Percentiles rank a stretch among this genome's conserved stretches.
These are phyloP conservation scores for Petunia axillaris DNA, from an alignment of 257 asterid genomes.

Conservation along the genomic window DNA sequence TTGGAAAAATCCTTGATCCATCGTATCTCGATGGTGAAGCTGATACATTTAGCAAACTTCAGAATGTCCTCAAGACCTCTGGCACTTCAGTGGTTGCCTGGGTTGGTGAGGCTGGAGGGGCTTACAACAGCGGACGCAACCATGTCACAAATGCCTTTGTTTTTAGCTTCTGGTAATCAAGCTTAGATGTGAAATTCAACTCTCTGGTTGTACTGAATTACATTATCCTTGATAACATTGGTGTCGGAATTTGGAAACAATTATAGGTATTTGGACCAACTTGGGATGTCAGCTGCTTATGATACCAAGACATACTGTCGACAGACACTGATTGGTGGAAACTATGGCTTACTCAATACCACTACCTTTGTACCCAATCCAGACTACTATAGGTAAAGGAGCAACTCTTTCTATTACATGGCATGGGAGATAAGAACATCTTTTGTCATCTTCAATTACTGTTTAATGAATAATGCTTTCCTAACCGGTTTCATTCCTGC, in stretches of 20 bases:
- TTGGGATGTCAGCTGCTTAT: constrained; percentile 64
- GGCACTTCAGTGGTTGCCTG: constrained; percentile 55
- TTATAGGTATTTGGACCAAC: constrained; percentile 82
- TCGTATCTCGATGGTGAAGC: constrained; percentile 61
- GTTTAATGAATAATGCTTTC: not conserved
- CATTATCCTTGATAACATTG: not conserved
- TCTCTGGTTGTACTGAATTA: constrained; percentile 3
- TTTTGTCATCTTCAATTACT: not conserved
- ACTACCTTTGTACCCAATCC: constrained; percentile 79
- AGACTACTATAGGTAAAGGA: constrained; percentile 79
- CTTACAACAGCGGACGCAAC: constrained; percentile 73
- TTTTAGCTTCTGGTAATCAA: constrained; percentile 71
- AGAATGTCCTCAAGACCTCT: constrained; percentile 43
- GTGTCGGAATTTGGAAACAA: constrained; percentile 11
- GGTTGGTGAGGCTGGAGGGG: constrained; percentile 92
- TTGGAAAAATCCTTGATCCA: constrained; percentile 66
- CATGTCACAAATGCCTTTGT: constrained; percentile 72
- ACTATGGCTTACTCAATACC: constrained; percentile 81
- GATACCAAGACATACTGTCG: constrained; percentile 80
- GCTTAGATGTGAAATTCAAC: not conserved
- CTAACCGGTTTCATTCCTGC: constrained; percentile 29
- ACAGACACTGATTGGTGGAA: constrained; percentile 80
- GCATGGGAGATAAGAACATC: not conserved
- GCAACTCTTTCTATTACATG: not conserved
- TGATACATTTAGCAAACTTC: constrained; percentile 44